Evolutionary conservation across 441 rosid species (phyloP).

Genomic region (Gossypium davidsonii): DNA sequence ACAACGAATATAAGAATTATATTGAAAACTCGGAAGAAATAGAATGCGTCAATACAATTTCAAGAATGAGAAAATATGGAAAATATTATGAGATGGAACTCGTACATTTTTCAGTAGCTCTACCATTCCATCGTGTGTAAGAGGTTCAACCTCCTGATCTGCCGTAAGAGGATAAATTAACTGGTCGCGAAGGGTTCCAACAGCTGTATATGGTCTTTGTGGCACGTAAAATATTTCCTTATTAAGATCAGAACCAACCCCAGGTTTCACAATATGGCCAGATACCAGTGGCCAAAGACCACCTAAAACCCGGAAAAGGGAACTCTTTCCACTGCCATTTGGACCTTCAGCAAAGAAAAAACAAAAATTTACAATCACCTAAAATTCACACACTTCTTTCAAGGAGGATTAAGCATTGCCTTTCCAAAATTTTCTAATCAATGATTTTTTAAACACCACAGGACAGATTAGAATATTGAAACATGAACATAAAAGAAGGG

Average conservation of each 20-base stretch:
- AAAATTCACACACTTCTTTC: not conserved
- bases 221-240: slow-evolving; percentile 99
- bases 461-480: not conserved
- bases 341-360: slow-evolving; percentile 65
- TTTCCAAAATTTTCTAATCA: not conserved
- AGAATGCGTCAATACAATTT: not conserved
- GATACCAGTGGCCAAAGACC: slow-evolving; percentile 98
- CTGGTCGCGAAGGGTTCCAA: slow-evolving; percentile 97
- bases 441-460: not conserved
- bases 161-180: slow-evolving; percentile 92
- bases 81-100: slow-evolving; percentile 19
- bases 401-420: not conserved
- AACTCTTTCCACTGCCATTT: slow-evolving; percentile 99
- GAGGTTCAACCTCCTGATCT: slow-evolving; percentile 62
- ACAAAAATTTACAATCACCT: not conserved
- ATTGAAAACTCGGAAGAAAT: slow-evolving; percentile 4
- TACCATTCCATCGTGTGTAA: slow-evolving; percentile 73
- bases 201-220: slow-evolving; percentile 95
- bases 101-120: slow-evolving; percentile 86
- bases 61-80: slow-evolving; percentile 3
- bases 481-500: not conserved
- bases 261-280: slow-evolving; percentile 95
- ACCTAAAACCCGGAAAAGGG: slow-evolving; percentile 98
- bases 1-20: slow-evolving; percentile 8
- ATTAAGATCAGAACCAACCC: slow-evolving; percentile 97